Conservation (phyloP, 768 basidiomycete species). For the Neoboletus subvelutipes region DNA sequence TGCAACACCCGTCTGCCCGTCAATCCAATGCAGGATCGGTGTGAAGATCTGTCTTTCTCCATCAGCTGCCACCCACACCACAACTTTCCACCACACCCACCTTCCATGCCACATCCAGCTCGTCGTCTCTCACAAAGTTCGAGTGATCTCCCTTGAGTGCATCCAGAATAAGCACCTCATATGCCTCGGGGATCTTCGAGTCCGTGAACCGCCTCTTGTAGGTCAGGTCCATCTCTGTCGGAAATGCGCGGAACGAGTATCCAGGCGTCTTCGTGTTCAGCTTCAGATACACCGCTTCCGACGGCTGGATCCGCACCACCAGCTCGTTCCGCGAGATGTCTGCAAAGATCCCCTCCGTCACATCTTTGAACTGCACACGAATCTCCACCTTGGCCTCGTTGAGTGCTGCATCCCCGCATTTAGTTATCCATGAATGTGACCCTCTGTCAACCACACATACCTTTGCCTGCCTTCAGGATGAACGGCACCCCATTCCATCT, state of each 20-base stretch:
- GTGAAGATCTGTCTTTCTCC: conserved; percentile 76
- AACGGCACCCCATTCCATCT: conserved; percentile 99
- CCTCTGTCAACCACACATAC: conserved; percentile 41
- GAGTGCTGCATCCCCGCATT: conserved; percentile 54
- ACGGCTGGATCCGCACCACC: conserved; percentile 95
- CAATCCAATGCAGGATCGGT: conserved; percentile 95
- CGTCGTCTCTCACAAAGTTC: conserved; percentile 98
- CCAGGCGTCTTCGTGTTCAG: conserved; percentile 95
- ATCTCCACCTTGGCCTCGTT: conserved; percentile 99
- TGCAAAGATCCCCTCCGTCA: conserved; percentile 94
- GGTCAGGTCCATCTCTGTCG: conserved; percentile 97
- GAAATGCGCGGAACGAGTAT: conserved; percentile 83
- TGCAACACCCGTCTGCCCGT: conserved; percentile 61
- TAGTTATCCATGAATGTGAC: conserved; percentile 12
- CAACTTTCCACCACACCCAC: conserved; percentile 40
- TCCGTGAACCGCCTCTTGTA: conserved; percentile 96
- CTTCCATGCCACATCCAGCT: conserved; percentile 98
- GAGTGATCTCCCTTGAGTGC: conserved; percentile 98
- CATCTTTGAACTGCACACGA: conserved; percentile 97
- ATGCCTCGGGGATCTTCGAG: conserved; percentile 91
- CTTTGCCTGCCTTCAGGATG: conserved; percentile 98
- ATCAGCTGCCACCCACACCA: conserved; percentile 7
- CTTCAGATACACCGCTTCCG: conserved; percentile 96
- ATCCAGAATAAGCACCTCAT: conserved; percentile 93
- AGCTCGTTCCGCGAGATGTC: conserved; percentile 96